Base-by-base conservation (phyloP, 208 protist genomes). In the Trypanosoma conorhini region DNA sequence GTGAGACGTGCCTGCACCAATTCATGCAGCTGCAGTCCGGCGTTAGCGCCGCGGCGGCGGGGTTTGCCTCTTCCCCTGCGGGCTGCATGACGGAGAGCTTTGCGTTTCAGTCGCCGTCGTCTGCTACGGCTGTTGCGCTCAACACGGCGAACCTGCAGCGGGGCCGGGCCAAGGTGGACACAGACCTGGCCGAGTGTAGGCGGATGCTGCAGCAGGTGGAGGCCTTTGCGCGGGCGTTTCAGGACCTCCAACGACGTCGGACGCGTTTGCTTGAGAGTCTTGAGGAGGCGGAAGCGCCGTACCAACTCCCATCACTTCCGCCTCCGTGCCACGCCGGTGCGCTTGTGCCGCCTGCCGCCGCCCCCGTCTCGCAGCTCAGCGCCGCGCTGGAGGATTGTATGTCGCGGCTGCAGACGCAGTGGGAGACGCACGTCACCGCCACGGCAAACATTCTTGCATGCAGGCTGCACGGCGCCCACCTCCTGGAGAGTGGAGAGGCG, bases 151-250 rank as follows among this genome's bases (percentile, higher is more conserved):
- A 19, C n/a, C 4, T 21, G 21, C 62, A 63, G 51, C 60, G 59
- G 13, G 70, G 62, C 5, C 59, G 62, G 19, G 59, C 52, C 9
- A 54, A 48, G 21, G 70, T 74, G 50, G 70, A 68, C 22, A 51
- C 21, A 3, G 70, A 74, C 42, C 58, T 77, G 0, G 54, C 63
- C 12, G 65, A 77, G 48, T 71, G 64, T 35, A 57, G 50, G 44
- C 12, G 15, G 55, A n/a, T 60, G 21, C 40, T 72, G 24, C 48
- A 42, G 33, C 62, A 67, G 28, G 50, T 77, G 17, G 59, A 68
- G 38, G 19, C 44, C 3, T 60, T 77, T 66, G 63, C 58, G 8
- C 35, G 46, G 1, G 59, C 5, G 38, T 70, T 66, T 40, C 48
- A 66, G 26, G 62, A 77, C n/a, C 21, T 71, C 2, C 72, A 68